Percentiles rank a stretch among this genome's conserved stretches.
Conservation (phyloP, 2,329 filamentous ascomycete genomes). For the Apiospora sp. region DNA sequence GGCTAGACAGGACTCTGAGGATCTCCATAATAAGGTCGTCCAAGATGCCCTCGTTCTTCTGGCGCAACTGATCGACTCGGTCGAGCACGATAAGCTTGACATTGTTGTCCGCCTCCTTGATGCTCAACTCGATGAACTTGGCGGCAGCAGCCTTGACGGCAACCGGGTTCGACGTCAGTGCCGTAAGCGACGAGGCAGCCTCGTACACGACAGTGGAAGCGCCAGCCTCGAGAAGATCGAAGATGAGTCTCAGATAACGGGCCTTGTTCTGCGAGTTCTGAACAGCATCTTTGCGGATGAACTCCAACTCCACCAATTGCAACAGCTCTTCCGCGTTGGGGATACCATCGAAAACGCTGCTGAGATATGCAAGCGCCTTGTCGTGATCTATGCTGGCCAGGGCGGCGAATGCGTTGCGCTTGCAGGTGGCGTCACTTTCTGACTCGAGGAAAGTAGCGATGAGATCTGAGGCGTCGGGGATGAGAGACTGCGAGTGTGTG, state of each 20-base stretch:
- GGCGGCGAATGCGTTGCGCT: slow-evolving; percentile 95
- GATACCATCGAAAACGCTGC: slow-evolving; percentile 89
- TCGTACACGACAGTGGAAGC: slow-evolving; percentile 97
- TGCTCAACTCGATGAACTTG: slow-evolving; percentile 96
- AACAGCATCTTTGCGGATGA: slow-evolving; percentile 96
- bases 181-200: slow-evolving; percentile 92
- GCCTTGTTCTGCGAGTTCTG: slow-evolving; percentile 96
- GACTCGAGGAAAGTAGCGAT: slow-evolving; percentile 87
- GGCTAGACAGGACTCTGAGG: slow-evolving; percentile 89
- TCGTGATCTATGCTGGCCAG: slow-evolving; percentile 92
- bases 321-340: slow-evolving; percentile 93
- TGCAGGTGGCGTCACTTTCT: slow-evolving; percentile 95
- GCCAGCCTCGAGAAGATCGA: slow-evolving; percentile 91
- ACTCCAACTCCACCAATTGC: slow-evolving; percentile 93
- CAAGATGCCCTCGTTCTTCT: slow-evolving; percentile 88
- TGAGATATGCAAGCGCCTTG: slow-evolving; percentile 87
- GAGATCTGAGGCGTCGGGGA: slow-evolving; percentile 94
- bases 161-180: slow-evolving; percentile 94
- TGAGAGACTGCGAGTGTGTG: slow-evolving; percentile 87
- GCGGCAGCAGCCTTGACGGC: slow-evolving; percentile 95
- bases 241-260: slow-evolving; percentile 91
- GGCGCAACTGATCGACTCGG: slow-evolving; percentile 85
- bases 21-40: slow-evolving; percentile 98
- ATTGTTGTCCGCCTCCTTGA: slow-evolving; percentile 98
- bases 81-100: slow-evolving; percentile 98